Conservation (phyloP, 2,329 filamentous ascomycete species). For the Monosporascus sp. region DNA sequence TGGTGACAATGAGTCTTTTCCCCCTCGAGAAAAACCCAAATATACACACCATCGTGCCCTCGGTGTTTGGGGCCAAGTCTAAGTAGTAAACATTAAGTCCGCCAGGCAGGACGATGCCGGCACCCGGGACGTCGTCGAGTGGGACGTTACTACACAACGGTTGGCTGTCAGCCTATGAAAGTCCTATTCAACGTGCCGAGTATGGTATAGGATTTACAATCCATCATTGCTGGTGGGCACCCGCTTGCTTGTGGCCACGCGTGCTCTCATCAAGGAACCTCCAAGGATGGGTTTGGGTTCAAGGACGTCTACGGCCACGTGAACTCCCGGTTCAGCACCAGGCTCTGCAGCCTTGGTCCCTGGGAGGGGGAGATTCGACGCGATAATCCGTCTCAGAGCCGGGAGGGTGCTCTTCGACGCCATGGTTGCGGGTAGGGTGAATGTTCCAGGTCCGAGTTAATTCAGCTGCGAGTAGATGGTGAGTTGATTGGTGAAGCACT, state of each 20-base stretch:
- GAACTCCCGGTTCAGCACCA: conserved; percentile 19
- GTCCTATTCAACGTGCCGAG: background rate
- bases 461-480: background rate
- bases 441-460: background rate
- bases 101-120: conserved; percentile 26
- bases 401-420: conserved; percentile 1
- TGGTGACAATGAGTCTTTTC: background rate
- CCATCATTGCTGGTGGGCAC: conserved; percentile 22
- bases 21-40: no score
- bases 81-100: conserved; percentile 26
- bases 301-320: conserved; percentile 20
- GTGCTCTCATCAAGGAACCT: conserved; percentile 12
- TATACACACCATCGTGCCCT: conserved; percentile 19
- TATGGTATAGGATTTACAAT: conserved; percentile 15
- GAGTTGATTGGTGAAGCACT: background rate
- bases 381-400: conserved; percentile 19
- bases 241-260: conserved; percentile 17
- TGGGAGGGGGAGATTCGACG: conserved; percentile 19
- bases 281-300: conserved; percentile 13
- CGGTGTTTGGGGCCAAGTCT: conserved; percentile 22
- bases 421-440: background rate
- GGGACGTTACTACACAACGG: conserved; percentile 13
- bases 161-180: background rate
- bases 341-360: conserved; percentile 2
- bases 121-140: conserved; percentile 21